Conservation (phyloP, 768 basidiomycete species). For the Stropharia rugosoannulata region DNA sequence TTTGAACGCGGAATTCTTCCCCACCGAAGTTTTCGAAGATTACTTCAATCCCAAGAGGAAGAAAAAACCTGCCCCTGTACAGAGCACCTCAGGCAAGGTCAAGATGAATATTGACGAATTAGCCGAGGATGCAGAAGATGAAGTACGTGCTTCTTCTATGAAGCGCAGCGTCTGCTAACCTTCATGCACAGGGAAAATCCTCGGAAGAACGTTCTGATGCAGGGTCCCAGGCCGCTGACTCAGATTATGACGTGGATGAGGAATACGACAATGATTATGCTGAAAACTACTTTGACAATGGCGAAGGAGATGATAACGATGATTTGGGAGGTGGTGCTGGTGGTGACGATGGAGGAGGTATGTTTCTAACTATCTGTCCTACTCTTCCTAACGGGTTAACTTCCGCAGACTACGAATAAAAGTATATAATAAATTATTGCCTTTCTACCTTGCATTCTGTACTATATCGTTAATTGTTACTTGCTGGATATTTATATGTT, state of each 20-base stretch:
- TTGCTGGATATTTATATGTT: no score
- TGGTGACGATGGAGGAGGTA: conserved; percentile 59
- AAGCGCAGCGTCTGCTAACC: neutral
- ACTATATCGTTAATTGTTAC: neutral
- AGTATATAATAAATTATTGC: conserved; percentile 7
- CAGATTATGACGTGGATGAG: conserved; percentile 86
- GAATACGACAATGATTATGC: conserved; percentile 92
- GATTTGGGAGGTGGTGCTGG: conserved; percentile 71
- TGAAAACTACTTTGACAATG: conserved; percentile 90
- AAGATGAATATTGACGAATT: conserved; percentile 68
- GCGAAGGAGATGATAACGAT: conserved; percentile 79
- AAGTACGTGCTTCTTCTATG: conserved; percentile 29
- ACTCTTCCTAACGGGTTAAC: neutral
- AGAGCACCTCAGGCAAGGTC: conserved; percentile 25
- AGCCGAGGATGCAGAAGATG: conserved; percentile 62
- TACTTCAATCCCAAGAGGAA: conserved; percentile 79
- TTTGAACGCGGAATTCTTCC: conserved; percentile 77
- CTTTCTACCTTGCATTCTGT: conserved; percentile 7
- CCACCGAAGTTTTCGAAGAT: conserved; percentile 68
- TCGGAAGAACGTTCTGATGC: conserved; percentile 66
- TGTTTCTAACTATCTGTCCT: neutral
- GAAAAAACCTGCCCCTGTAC: conserved; percentile 38
- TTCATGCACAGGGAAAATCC: conserved; percentile 58
- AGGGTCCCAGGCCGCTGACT: conserved; percentile 63
- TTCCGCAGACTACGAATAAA: conserved; percentile 7